Base-by-base conservation (phyloP, 2,329 filamentous ascomycete species). In the Chaetoscypha palmicola region DNA sequence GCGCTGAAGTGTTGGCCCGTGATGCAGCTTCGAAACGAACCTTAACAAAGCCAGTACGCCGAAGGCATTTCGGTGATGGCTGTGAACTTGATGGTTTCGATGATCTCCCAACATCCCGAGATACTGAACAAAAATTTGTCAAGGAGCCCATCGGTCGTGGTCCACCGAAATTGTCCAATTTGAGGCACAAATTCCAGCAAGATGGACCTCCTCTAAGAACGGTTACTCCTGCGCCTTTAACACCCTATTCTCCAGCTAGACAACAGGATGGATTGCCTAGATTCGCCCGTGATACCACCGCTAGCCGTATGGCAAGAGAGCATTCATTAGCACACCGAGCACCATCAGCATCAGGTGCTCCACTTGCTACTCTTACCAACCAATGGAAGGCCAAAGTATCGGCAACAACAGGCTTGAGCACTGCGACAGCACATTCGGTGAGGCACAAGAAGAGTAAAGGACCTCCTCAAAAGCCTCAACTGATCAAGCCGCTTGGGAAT, bases 71-170 rank as follows among this genome's bases (percentile, higher is more conserved):
- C 66, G 92, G 92, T 10, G 88, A 96, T 63, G 92, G 92, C 12
- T 85, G 83, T 48, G 92, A 98, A 64, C 73, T 98, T 24, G 91
- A 97, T 55, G 81, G 77, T 2, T 97, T 98, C 62, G 92, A 98
- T 62, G 92, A 98, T 64, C 69, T 98, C 44, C 91, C 91, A 1
- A 97, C 90, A 0, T 96, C 90, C 12, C 79, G 76, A 10, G 79
- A 83, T 48, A 76, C 79, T 11, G 92, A 98, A 65, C 88, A 81
- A 50, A 85, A 79, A 56, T 98, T 79, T 59, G 72, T 89, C 49
- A 94, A 90, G 63, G 80, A 85, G 56, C 90, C 92, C 2, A 70
- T 83, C 30, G 79, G 76, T 36, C 75, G 77, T 42, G 81, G 83
- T 16, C 77, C 75, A 34, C 78, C 83, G 20, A 88, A 83, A 64